A percentile compares a stretch with the other conserved stretches of the same genome.
Conservation (phyloP, 441 rosid species). For the Erysimum pusillum region DNA sequence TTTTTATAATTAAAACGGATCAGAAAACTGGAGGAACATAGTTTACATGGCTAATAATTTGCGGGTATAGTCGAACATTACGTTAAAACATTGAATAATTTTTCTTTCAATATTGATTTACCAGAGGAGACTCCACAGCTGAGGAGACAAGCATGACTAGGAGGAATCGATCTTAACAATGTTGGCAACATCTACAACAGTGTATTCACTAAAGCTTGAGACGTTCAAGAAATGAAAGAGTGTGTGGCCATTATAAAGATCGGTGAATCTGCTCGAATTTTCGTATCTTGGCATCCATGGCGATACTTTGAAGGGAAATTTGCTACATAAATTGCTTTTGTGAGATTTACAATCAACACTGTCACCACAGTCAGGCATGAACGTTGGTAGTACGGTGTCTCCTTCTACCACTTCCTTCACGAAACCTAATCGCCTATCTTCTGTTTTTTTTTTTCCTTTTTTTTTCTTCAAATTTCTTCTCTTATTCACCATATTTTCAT, state of each 20-base stretch:
- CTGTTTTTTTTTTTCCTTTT: too few species aligned
- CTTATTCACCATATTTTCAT: too few species aligned
- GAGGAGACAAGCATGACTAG: conserved; percentile 79
- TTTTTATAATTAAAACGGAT: too few species aligned
- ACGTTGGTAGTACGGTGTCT: conserved; percentile 74
- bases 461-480: too few species aligned
- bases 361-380: conserved; percentile 80
- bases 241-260: conserved; percentile 68
- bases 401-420: conserved; percentile 32
- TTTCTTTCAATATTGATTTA: conserved; percentile 24
- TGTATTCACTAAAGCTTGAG: conserved; percentile 82
- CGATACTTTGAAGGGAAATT: conserved; percentile 66
- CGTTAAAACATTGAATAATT: neutral
- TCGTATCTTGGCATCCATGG: conserved; percentile 89
- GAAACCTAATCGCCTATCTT: too few species aligned
- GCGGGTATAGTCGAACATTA: too few species aligned
- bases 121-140: conserved; percentile 95
- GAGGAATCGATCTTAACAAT: conserved; percentile 77
- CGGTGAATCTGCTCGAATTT: conserved; percentile 74
- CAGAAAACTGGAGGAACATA: too few species aligned
- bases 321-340: conserved; percentile 81
- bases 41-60: too few species aligned
- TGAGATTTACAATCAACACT: conserved; percentile 71
- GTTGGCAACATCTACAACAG: conserved; percentile 74
- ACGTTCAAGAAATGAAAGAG: conserved; percentile 74